These are phyloP conservation scores for Ustilago tritici DNA, from an alignment of 1,284 basidiomycete genomes.

Conservation along the genomic window DNA sequence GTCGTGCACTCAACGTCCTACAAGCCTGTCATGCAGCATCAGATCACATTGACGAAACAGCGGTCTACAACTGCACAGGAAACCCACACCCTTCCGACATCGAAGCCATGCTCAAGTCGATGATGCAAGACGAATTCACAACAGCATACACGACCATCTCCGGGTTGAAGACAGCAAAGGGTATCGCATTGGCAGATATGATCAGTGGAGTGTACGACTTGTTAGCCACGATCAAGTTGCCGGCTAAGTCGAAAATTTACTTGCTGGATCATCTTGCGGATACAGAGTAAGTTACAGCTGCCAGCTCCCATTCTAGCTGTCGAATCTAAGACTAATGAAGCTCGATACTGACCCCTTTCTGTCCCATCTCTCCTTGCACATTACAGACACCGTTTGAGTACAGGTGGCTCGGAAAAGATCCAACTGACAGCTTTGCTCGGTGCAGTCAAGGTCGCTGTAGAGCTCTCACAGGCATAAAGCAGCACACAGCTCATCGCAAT, in stretches of 20 bases:
- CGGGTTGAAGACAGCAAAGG: conserved; percentile 87
- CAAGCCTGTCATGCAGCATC: conserved; percentile 99
- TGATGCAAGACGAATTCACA: conserved; percentile 96
- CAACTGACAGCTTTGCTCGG: conserved; percentile 91
- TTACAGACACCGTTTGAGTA: conserved; percentile 86
- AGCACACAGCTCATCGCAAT: neutral
- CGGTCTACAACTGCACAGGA: conserved; percentile 96
- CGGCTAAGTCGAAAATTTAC: conserved; percentile 86
- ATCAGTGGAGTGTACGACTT: conserved; percentile 94
- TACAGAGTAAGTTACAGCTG: conserved; percentile 78
- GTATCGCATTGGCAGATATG: conserved; percentile 93
- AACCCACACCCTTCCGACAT: conserved; percentile 95
- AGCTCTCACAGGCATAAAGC: conserved; percentile 71
- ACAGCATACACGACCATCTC: conserved; percentile 88
- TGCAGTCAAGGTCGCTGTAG: conserved; percentile 92
- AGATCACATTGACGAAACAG: conserved; percentile 84
- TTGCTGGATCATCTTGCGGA: conserved; percentile 85
- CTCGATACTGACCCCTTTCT: neutral
- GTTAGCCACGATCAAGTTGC: conserved; percentile 85
- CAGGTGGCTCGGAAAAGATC: conserved; percentile 93
- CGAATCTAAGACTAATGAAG: neutral
- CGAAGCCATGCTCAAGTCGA: conserved; percentile 89
- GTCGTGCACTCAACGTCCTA: conserved; percentile 91
- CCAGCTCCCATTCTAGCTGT: too few species aligned
- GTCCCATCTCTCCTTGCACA: neutral